These are phyloP conservation scores for Fusarium pilosicola DNA, from an alignment of 2,329 filamentous ascomycete species.

Conservation along the genomic window DNA sequence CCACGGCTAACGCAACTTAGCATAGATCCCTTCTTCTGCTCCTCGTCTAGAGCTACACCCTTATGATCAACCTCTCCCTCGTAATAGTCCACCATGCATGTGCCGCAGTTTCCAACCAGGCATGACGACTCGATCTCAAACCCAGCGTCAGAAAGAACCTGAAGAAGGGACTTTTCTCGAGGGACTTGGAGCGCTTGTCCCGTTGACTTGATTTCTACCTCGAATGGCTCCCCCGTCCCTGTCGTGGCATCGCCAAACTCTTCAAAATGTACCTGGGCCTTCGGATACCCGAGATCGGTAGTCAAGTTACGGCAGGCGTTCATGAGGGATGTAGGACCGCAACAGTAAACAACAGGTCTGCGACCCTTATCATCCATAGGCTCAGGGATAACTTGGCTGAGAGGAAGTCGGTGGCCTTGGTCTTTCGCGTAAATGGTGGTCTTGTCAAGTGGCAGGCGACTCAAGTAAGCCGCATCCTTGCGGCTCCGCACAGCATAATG, in stretches of 20 bases:
- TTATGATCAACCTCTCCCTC: constrained; percentile 28
- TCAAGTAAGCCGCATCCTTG: constrained; percentile 7
- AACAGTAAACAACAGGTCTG: constrained; percentile 5
- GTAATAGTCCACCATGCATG: constrained; percentile 23
- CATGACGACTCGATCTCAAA: constrained; percentile 29
- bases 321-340: constrained; percentile 10
- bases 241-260: constrained; percentile 17
- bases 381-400: neutral
- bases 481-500: constrained; percentile 23
- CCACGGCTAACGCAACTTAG: constrained; percentile 29
- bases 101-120: constrained; percentile 27
- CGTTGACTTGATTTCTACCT: constrained; percentile 12
- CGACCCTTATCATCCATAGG: neutral
- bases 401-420: neutral
- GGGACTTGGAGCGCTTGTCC: constrained; percentile 4
- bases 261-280: constrained; percentile 10
- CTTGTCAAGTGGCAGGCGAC: neutral
- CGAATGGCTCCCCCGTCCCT: constrained; percentile 24
- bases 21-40: constrained; percentile 22
- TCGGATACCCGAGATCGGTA: neutral
- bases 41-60: constrained; percentile 20
- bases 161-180: constrained; percentile 16
- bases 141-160: constrained; percentile 21
- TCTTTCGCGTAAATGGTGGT: constrained; percentile 19
- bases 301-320: neutral